Evolutionary conservation across 2,329 filamentous ascomycete genomes (phyloP).

Genomic region (Leptographium wingfieldii): DNA sequence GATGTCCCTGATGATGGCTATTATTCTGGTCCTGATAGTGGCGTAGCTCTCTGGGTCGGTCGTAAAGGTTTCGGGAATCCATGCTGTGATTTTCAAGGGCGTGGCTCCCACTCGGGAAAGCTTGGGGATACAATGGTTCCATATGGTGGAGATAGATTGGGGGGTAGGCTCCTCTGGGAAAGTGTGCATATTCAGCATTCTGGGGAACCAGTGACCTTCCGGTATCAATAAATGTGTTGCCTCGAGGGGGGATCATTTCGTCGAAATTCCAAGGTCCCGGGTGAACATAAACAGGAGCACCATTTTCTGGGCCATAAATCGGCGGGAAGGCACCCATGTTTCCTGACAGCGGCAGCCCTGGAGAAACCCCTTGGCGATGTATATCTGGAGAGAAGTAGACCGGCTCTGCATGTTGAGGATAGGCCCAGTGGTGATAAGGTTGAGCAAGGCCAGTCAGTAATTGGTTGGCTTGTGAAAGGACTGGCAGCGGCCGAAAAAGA

Average conservation of each 20-base stretch:
- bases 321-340: not conserved
- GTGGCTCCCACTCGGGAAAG: not conserved
- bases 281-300: not conserved
- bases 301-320: not conserved
- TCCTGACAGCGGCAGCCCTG: not conserved
- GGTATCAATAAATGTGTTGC: not conserved
- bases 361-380: not conserved
- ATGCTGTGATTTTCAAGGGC: not conserved
- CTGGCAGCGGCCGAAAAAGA: not conserved
- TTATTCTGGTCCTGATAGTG: not conserved
- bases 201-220: not conserved
- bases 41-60: not conserved
- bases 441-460: not conserved
- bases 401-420: not conserved
- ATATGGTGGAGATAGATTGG: not conserved
- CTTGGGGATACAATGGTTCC: not conserved
- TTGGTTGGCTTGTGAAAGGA: not conserved
- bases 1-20: not conserved
- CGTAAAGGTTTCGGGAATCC: not conserved
- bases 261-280: not conserved
- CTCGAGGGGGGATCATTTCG: not conserved
- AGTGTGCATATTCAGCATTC: not conserved
- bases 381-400: not conserved
- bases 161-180: not conserved
- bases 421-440: not conserved